A percentile compares a stretch with the other conserved stretches of the same genome.
These are phyloP conservation scores for Zoysia japonica DNA, from an alignment of 176 grass and related monocot species.

Conservation along the genomic window DNA sequence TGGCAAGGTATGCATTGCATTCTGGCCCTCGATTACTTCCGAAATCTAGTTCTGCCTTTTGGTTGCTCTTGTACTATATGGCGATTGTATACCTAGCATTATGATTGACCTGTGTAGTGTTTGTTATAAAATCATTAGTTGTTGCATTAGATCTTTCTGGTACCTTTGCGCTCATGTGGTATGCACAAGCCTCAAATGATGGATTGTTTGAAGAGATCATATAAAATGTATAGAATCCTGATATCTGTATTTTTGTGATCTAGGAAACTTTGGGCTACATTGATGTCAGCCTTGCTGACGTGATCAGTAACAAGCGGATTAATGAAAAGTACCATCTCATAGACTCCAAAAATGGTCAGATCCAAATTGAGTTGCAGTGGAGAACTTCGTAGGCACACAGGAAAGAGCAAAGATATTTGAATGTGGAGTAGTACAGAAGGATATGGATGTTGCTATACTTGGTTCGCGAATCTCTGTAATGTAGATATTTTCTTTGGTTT, in stretches of 20 bases:
- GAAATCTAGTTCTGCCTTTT: not conserved
- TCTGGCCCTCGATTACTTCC: not conserved
- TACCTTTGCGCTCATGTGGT: not conserved
- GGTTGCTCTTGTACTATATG: constrained; percentile 4
- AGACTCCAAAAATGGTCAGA: constrained; percentile 84
- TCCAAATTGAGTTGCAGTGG: constrained; percentile 94
- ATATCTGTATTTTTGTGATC: constrained; percentile 29
- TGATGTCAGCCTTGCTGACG: constrained; percentile 68
- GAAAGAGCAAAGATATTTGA: constrained; percentile 5
- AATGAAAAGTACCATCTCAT: constrained; percentile 85
- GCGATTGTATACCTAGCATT: not conserved
- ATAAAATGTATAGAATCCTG: constrained; percentile 12
- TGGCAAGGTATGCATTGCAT: constrained; percentile 68
- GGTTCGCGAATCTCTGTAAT: constrained; percentile 32
- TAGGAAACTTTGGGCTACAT: constrained; percentile 85
- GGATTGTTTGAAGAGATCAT: constrained; percentile 1
- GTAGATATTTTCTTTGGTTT: constrained; percentile 44
- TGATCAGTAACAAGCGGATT: constrained; percentile 81
- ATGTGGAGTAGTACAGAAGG: constrained; percentile 8
- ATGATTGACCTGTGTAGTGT: not conserved
- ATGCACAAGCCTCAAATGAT: not conserved
- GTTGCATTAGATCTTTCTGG: not conserved
- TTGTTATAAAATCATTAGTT: not conserved
- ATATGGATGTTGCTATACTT: constrained; percentile 27
- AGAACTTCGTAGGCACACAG: constrained; percentile 64